Evolutionary conservation across 257 asterid species (phyloP).

Genomic region (Thymus mandschuricus): DNA sequence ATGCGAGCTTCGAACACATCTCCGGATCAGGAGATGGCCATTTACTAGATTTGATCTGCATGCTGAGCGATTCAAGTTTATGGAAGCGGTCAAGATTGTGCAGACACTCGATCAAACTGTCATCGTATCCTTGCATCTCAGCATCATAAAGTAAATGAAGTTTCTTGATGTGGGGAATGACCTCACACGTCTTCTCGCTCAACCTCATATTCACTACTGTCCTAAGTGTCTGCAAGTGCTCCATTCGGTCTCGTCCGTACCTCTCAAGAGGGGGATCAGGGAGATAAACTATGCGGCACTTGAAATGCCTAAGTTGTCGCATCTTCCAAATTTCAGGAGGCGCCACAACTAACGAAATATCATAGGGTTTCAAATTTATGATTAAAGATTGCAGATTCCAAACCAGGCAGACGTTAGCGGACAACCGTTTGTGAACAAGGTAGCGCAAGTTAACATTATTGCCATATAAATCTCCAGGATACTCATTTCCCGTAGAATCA

Average conservation of each 20-base stretch:
- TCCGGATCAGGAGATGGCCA: neutral
- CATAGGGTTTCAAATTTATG: neutral
- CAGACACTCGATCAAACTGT: neutral
- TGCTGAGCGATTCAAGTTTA: neutral
- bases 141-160: neutral
- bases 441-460: neutral
- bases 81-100: neutral
- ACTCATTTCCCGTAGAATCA: neutral
- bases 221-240: neutral
- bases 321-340: neutral
- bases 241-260: neutral
- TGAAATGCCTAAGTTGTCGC: neutral
- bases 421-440: no score
- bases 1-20: neutral
- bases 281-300: neutral
- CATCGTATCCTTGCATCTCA: neutral
- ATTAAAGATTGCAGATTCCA: neutral
- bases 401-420: neutral
- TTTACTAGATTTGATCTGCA: neutral
- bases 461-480: neutral
- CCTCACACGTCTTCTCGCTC: neutral
- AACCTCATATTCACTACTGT: neutral
- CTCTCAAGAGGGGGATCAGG: neutral
- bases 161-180: constrained; percentile 9
- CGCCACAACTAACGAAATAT: neutral